Evolutionary conservation across 257 asterid species (phyloP).

Genomic region (Vinca minor): DNA sequence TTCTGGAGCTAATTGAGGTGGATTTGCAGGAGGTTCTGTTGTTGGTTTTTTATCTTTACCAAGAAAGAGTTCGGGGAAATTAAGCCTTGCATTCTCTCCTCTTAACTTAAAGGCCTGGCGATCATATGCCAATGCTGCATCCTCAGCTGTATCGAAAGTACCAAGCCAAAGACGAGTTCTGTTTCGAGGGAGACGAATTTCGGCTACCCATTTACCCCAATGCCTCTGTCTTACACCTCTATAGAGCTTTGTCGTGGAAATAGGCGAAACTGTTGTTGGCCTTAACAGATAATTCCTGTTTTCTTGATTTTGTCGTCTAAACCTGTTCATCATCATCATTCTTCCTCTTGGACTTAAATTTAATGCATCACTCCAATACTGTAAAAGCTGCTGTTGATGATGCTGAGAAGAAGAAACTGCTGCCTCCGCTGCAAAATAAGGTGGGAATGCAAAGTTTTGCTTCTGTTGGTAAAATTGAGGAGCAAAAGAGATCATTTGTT

Average conservation of each 20-base stretch:
- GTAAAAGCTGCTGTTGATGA: slow-evolving; percentile 48
- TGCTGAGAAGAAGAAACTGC: too few species aligned
- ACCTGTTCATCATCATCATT: slow-evolving; percentile 63
- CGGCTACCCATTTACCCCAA: slow-evolving; percentile 99
- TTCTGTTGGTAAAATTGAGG: slow-evolving; percentile 27
- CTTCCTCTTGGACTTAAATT: slow-evolving; percentile 70
- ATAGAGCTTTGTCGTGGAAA: slow-evolving; percentile 56
- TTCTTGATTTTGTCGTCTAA: slow-evolving; percentile 40
- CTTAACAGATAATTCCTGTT: slow-evolving; percentile 23
- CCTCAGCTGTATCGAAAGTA: slow-evolving; percentile 88
- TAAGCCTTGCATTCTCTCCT: slow-evolving; percentile 80
- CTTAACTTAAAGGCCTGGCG: slow-evolving; percentile 79
- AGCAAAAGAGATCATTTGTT: slow-evolving; percentile 82
- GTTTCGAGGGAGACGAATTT: slow-evolving; percentile 82
- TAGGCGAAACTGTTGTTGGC: slow-evolving; percentile 39
- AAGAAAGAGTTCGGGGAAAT: slow-evolving; percentile 66
- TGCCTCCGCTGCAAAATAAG: slow-evolving; percentile 55
- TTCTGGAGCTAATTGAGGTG: slow-evolving; percentile 22
- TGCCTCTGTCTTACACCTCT: slow-evolving; percentile 93
- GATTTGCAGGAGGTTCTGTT: background rate
- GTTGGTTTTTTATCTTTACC: slow-evolving; percentile 37
- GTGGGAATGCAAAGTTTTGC: slow-evolving; percentile 46
- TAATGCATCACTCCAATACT: slow-evolving; percentile 67
- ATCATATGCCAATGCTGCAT: slow-evolving; percentile 88
- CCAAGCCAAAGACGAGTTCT: slow-evolving; percentile 95